Percentiles rank a stretch among this genome's conserved stretches.
These are phyloP conservation scores for Aegilops umbellulata DNA, from an alignment of 176 grass and related monocot genomes.

Conservation along the genomic window DNA sequence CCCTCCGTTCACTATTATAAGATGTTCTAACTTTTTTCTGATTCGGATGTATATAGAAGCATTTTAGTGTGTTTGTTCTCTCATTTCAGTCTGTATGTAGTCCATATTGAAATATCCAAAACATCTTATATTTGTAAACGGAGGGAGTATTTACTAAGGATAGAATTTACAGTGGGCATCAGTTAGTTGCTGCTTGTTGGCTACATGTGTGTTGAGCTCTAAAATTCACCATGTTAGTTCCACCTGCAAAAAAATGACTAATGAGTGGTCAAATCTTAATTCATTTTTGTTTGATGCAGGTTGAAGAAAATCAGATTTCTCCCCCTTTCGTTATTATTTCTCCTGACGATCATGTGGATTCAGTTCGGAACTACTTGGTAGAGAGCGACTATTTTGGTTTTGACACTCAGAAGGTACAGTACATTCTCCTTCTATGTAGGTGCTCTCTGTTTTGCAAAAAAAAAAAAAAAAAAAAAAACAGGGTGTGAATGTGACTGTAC, in stretches of 20 bases:
- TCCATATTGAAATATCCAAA: too few relatives aligned
- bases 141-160: too few relatives aligned
- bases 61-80: too few relatives aligned
- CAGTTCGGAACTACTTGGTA: slow-evolving; percentile 43
- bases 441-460: not conserved
- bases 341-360: slow-evolving; percentile 45
- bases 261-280: not conserved
- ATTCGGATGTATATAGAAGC: too few relatives aligned
- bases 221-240: not conserved
- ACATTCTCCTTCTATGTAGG: not conserved
- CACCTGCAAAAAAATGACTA: not conserved
- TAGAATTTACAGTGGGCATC: not conserved
- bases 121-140: too few relatives aligned
- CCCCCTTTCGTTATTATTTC: slow-evolving; percentile 65
- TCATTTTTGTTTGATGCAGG: slow-evolving; percentile 42
- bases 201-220: not conserved
- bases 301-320: slow-evolving; percentile 27
- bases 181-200: slow-evolving; percentile 26
- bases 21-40: too few relatives aligned
- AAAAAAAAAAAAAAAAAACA: not conserved
- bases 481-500: not conserved
- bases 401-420: slow-evolving; percentile 62
- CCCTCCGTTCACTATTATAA: too few relatives aligned
- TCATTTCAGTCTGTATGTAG: too few relatives aligned
- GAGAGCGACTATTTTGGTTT: slow-evolving; percentile 79